Evolutionary conservation across 441 rosid genomes (phyloP), one percentile per base, ranked within the genome.

Genomic region (Pelargonium cotyledonis): DNA sequence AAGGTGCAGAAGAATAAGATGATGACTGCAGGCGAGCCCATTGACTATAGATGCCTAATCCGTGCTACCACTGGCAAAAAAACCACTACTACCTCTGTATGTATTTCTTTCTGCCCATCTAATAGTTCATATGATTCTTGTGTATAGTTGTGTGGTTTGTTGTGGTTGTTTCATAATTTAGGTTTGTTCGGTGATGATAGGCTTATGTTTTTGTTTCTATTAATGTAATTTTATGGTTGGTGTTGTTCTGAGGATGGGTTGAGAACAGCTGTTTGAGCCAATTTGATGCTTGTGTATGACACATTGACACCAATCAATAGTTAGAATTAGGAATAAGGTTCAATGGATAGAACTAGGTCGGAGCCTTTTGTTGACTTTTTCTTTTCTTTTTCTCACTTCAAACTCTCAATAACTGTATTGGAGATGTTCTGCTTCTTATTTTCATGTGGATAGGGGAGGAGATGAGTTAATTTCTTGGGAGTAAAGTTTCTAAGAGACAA

Each of bases 31-130:
- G 90, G 86, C 55, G 83, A 89, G 64, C 51, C 88, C 49, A 70
- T 83, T 18, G 95, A 93, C 69, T 89, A 84, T 63, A 76, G 91
- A 74, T 91, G 98, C 83, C 90, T 93, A 51, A 80, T 91, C 57
- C 96, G 98, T 19, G 98, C 97, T 4, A 89, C 96, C 40, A 82
- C 88, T 82, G 92, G 88, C 26, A 91, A 89, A 72, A 85, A 85
- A 83, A 89, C 86, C 5, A 81, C 88, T 65, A 86, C 96, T 76
- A 86, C 98, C 69, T 88, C 93, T 41, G 97, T 91, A 80, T 76
- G 82, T 68, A 46, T 63, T 29, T 26, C 58, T 58, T n/a, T n/a
- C n/a, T n/a, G 35, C 60, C 68, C 35, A 1, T 68, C 68, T 31
- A 51, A 51, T 51, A 51, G 55, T n/a, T 3, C 8, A 44, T n/a